Evolutionary conservation across 768 basidiomycete genomes (phyloP), one percentile per base, ranked within the genome.

Genomic region (Coprinopsis marcescibilis): DNA sequence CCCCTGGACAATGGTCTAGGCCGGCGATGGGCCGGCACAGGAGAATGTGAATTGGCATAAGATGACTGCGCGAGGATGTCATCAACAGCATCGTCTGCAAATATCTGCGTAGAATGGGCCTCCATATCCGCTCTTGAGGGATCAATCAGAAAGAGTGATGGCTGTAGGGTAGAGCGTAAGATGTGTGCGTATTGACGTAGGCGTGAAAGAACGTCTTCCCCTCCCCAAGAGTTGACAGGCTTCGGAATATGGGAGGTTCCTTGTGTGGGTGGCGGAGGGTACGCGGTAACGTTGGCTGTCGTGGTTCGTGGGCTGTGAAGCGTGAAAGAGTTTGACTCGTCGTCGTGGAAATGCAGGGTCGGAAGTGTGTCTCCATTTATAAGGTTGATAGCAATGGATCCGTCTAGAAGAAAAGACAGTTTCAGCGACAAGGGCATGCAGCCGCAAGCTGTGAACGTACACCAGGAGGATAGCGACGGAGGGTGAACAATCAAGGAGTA

Each of bases 271-370:
- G 76, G 73, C 1, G 83, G 77, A 42, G 86, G 84, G 55, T 87
- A 89, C 11, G 80, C 68, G 15, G 70, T 77, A 2, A 72, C 64
- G 43, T 67, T 67, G 48, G 58, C 63, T 25, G 40, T 32, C 19
- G 32, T 10, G 23, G 42, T 20, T 11, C 35, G 29, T 57, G 57
- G 74, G 57, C 48, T 80, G 53, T 59, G 78, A 68, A 79, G 63
- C 2, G 77, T 77, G 60, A 82, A 80, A 3, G 92, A 93, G 25
- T 78, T 78, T 0, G 92, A 94, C 63, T 97, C 94, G 56, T 98
- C 94, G 60, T 98, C 96, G 63, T 98, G 96, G 64, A 98, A 98
- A 64, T 93, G 81, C 2, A 99, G 76, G 0, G 88, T 90, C 0
- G 93, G 90, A 0, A 96, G 74, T 1, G 92, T 89, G 41, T 85